Conservation (phyloP, 1,139 yeast genomes). For the Saccharomyces hybrid region DNA sequence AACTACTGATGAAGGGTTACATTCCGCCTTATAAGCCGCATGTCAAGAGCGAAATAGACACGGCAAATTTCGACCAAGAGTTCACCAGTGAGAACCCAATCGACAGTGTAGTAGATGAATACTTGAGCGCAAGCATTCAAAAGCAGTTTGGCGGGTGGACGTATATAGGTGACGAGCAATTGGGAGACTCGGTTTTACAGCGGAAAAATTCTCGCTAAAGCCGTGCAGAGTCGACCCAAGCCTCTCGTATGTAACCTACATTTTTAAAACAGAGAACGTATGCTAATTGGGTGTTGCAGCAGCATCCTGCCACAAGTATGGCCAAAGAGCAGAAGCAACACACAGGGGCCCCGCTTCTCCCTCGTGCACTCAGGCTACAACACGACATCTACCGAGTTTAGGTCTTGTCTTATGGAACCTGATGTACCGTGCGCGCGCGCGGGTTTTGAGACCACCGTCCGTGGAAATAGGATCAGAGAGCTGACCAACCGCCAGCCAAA, state of each 20-base stretch:
- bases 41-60: slow-evolving; percentile 76
- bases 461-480: background rate
- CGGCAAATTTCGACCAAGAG: slow-evolving; percentile 85
- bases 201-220: slow-evolving; percentile 21
- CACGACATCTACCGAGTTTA: background rate
- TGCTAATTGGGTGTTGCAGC: background rate
- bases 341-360: background rate
- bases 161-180: slow-evolving; percentile 55
- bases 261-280: background rate
- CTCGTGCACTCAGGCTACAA: background rate
- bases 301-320: background rate
- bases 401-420: background rate
- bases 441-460: background rate
- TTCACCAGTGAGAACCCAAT: slow-evolving; percentile 89
- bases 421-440: background rate
- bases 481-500: background rate
- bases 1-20: slow-evolving; percentile 74
- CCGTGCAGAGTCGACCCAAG: background rate
- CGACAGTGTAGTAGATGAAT: slow-evolving; percentile 93
- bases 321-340: background rate
- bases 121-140: slow-evolving; percentile 80
- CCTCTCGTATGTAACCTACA: background rate
- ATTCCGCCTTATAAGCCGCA: slow-evolving; percentile 96
- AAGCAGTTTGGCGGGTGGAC: slow-evolving; percentile 98
- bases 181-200: slow-evolving; percentile 27